Conservation (phyloP, 176 grass and related monocot genomes). For the Cenchrus purpureus region DNA sequence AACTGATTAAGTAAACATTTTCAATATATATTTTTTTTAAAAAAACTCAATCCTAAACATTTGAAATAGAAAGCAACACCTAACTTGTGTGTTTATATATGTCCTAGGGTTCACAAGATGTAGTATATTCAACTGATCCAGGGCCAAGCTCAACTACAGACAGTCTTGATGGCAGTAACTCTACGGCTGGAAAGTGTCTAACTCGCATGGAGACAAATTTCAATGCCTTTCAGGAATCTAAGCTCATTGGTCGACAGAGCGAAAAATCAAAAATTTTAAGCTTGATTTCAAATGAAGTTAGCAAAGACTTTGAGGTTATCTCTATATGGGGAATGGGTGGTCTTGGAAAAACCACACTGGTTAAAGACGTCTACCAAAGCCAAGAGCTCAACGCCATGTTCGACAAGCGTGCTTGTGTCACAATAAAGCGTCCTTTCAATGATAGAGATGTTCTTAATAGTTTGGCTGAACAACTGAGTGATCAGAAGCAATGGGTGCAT, state of each 20-base stretch:
- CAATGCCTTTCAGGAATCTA: neutral
- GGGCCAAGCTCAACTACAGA: neutral
- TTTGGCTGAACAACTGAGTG: slow-evolving; percentile 6
- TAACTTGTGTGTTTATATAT: neutral
- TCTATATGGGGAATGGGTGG: slow-evolving; percentile 41
- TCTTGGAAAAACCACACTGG: slow-evolving; percentile 47
- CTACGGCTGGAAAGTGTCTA: neutral
- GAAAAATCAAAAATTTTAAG: neutral
- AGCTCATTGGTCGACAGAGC: neutral
- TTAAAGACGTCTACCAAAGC: slow-evolving; percentile 18
- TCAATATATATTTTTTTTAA: neutral
- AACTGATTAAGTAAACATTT: neutral
- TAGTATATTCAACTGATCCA: no score
- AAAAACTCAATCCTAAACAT: neutral
- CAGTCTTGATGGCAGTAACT: neutral
- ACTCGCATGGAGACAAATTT: neutral
- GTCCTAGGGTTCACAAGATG: neutral
- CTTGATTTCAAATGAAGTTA: neutral
- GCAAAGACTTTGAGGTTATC: neutral
- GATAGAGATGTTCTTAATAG: neutral
- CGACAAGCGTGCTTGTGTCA: slow-evolving; percentile 33
- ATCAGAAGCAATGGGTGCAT: neutral
- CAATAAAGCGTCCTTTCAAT: slow-evolving; percentile 11
- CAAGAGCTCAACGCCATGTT: neutral
- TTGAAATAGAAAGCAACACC: neutral